phyloP scores from a whole-genome alignment of 2,329 filamentous ascomycete genomes.

The Lecanicillium sp. region DNA sequence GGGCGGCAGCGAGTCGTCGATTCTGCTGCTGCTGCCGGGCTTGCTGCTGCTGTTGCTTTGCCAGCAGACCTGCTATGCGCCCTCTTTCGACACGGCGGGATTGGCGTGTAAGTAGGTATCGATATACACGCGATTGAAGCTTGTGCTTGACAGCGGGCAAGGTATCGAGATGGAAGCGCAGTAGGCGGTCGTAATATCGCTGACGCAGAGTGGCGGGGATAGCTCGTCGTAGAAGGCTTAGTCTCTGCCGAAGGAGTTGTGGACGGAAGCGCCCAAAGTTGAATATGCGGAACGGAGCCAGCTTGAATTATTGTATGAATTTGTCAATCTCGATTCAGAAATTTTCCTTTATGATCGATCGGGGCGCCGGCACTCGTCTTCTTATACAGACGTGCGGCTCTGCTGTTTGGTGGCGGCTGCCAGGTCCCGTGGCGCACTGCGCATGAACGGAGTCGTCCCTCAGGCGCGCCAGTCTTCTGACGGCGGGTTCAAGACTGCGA shows the following conservation, averaged over 20 bases:
- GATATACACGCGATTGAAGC: conserved; percentile 71
- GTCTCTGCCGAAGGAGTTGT: conserved; percentile 36
- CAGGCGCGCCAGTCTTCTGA: conserved; percentile 12
- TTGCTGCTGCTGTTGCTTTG: conserved; percentile 37
- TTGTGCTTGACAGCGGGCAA: conserved; percentile 64
- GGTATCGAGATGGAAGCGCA: conserved; percentile 67
- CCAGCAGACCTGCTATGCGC: conserved; percentile 38
- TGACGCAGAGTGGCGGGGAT: conserved; percentile 59
- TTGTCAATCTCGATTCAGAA: not conserved
- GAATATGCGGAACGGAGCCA: conserved; percentile 41
- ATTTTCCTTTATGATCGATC: not conserved
- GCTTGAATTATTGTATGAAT: conserved; percentile 22
- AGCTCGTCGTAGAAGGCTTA: conserved; percentile 57
- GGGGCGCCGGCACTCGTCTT: no score
- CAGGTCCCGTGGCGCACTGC: conserved; percentile 7
- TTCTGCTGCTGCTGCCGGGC: conserved; percentile 43
- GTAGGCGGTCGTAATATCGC: conserved; percentile 59
- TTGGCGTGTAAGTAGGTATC: conserved; percentile 62
- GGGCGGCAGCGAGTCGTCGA: conserved; percentile 23
- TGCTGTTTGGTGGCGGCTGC: not conserved
- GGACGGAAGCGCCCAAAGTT: conserved; percentile 26
- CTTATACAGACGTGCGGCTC: conserved; percentile 2
- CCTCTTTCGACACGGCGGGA: conserved; percentile 44
- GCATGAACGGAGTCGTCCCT: conserved; percentile 3
- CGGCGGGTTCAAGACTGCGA: not conserved